phyloP scores from a whole-genome alignment of 2,329 filamentous ascomycete species.

The Parafenestella ontariensis region DNA sequence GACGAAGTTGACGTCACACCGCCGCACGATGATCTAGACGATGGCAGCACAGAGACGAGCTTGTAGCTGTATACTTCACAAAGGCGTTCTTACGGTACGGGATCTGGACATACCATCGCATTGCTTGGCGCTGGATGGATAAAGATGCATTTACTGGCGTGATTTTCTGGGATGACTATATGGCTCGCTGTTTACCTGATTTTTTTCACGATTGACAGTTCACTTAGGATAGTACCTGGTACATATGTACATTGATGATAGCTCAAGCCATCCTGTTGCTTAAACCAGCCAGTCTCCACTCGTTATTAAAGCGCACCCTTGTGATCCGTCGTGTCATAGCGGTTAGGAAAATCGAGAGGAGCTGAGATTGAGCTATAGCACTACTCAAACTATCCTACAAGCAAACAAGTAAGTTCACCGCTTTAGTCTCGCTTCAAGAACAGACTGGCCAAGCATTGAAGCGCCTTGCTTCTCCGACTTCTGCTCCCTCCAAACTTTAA shows the following conservation, averaged over 20 bases:
- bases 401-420: no score
- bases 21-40: constrained; percentile 14
- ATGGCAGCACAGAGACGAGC: constrained; percentile 11
- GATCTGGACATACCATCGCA: neutral
- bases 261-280: no score
- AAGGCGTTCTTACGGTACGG: neutral
- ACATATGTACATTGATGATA: neutral
- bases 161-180: neutral
- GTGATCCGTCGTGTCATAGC: no score
- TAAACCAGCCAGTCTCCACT: no score
- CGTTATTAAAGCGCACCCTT: no score
- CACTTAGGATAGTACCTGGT: neutral
- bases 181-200: neutral
- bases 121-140: neutral
- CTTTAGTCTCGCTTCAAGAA: no score
- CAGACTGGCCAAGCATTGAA: no score
- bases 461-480: no score
- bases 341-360: no score
- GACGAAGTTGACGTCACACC: neutral
- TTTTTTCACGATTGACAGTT: neutral
- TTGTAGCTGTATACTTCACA: constrained; percentile 1
- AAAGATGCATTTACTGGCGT: no score
- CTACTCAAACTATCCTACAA: no score
- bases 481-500: neutral
- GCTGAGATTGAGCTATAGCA: no score